Evolutionary conservation across 345 rosid species (phyloP), one percentile per base, ranked within the genome.

Genomic region (Nephelium lappaceum): DNA sequence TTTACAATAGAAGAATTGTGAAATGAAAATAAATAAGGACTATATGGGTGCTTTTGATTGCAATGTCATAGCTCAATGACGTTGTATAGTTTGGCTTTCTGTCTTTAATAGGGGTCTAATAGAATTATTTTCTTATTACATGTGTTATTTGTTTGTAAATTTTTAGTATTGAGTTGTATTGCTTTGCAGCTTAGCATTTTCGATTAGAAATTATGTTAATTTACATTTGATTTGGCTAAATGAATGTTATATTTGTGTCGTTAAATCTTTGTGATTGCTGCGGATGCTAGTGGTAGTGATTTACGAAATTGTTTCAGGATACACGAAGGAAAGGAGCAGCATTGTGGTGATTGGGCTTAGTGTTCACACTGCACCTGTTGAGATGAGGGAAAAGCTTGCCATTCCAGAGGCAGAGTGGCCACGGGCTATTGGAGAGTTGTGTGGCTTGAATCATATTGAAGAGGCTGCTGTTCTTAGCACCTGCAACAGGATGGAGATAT

Each of bases 381-480:
- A 92, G 81, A 89, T 92, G 92, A 92, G 93, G 43, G 97, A 92
- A 82, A 92, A 92, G 83, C 90, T 92, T 19, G 94, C 94, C 66
- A 91, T 91, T 55, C 94, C 97, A 0, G 97, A 92, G 81, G 92
- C 97, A 70, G 97, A 92, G 77, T 92, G 93, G 97, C 94, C 94
- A 11, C 84, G 91, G 83, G 94, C 92, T 64, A 92, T 91, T n/a
- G 93, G 78, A 36, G 98, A 94, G 80, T 84, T 94, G 15, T 96
- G 98, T 60, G 80, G 79, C 75, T 89, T 96, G 86, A 96, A 96
- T 85, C 99, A 96, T 75, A 94, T 96, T 14, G 93, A 91, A 78
- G 94, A 90, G 83, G 94, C 94, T 73, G 93, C 97, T 69, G 93
- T 92, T 10, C 97, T 92, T 66, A 92, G 97, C 83, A 92, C 97